Evolutionary conservation across 2,329 filamentous ascomycete species (phyloP), one percentile per base, ranked within the genome.

Genomic region (Epichloe typhina): DNA sequence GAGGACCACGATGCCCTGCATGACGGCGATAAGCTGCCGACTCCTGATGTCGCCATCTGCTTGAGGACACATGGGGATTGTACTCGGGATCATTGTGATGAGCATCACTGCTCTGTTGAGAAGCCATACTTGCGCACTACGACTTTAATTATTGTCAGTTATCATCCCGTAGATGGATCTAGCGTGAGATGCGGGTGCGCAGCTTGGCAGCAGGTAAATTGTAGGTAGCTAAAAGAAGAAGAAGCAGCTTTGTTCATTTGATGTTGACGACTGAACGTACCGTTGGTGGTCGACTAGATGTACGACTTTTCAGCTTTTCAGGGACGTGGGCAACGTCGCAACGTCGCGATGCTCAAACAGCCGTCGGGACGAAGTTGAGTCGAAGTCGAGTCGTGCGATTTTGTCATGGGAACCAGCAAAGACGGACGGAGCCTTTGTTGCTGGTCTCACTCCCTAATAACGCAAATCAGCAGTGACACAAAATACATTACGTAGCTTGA

Each of bases 31-130:
- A 83, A 36, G 76, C 69, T 12, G 69, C 68, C 1, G 80, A 83
- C 61, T 84, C 80, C 61, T 82, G 76, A 60, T 83, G 80, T 50
- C 80, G 75, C 80, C 80, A 83, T 57, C 69, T 70, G 60, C 68
- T 80, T 40, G 72, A 59, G 8, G 79, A 83, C 38, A 74, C 73
- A 59, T 82, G 67, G 3, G 75, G 76, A 58, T 82, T 80, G 52
- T 61, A 66, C 50, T 63, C 52, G 9, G 49, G 11, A 33, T 51
- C 49, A 37, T 53, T 38, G 36, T 44, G 37, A 13, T 46, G 49
- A 43, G 31, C 42, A 23, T 47, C 49, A 17, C 36, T 43, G 46
- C 38, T 41, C 36, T 49, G 52, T 49, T 49, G 46, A 15, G 46
- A 47, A 35, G 42, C 17, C 52, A 51, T 53, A 17, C 11, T 47